Evolutionary conservation across 345 rosid genomes (phyloP).

Genomic region (Carallia pectinifolia): DNA sequence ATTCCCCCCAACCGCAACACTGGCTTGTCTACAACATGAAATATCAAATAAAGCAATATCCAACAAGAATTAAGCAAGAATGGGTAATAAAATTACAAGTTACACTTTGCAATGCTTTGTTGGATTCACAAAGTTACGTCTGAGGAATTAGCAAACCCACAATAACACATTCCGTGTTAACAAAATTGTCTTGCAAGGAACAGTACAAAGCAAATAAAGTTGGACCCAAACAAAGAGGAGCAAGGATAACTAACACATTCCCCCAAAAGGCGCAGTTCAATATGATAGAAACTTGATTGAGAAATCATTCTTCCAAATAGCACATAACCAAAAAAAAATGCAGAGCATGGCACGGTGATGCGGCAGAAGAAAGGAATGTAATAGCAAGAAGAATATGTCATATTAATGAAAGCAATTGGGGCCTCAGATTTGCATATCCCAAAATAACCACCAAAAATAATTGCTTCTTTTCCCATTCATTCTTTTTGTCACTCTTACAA

Average conservation of each 20-base stretch:
- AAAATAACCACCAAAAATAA: no score
- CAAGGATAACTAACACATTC: not conserved
- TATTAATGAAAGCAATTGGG: no score
- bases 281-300: constrained; percentile 2
- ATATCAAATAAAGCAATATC: constrained; percentile 15
- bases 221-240: not conserved
- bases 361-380: no score
- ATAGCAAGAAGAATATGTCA: no score
- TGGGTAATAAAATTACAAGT: not conserved
- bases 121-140: not conserved
- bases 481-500: no score
- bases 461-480: no score
- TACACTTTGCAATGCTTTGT: not conserved
- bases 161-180: not conserved
- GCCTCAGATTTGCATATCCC: no score
- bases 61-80: constrained; percentile 2
- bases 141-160: not conserved
- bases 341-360: not conserved
- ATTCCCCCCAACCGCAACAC: not conserved
- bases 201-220: not conserved
- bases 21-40: constrained; percentile 1
- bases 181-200: not conserved
- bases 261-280: not conserved
- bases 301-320: not conserved
- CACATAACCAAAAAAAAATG: not conserved